Percentiles rank a stretch among this genome's conserved stretches.
Conservation (phyloP, 2,329 filamentous ascomycete genomes). For the Penicillium sp. region DNA sequence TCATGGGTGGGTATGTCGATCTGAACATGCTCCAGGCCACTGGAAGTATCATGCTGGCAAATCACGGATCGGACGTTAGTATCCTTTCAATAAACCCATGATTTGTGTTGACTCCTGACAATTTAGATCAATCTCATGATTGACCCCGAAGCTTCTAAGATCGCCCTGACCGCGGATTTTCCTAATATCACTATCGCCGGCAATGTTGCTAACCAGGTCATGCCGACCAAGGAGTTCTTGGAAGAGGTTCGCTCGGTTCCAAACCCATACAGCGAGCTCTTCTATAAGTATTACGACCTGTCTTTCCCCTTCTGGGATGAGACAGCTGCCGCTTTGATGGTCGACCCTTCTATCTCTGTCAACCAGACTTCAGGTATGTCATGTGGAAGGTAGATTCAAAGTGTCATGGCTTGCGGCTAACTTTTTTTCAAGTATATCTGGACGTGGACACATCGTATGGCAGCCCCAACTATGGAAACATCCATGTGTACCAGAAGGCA, state of each 20-base stretch:
- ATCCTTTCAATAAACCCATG: background rate
- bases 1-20: conserved; percentile 47
- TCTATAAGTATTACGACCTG: conserved; percentile 34
- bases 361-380: conserved; percentile 31
- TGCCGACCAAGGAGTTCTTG: conserved; percentile 32
- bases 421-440: conserved; percentile 17
- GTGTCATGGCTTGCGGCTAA: background rate
- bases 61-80: background rate
- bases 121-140: conserved; percentile 43
- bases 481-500: too few species aligned
- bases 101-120: background rate
- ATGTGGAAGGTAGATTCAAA: background rate
- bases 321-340: conserved; percentile 35
- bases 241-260: conserved; percentile 30
- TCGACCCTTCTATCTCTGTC: conserved; percentile 32
- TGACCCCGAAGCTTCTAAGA: conserved; percentile 45
- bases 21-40: conserved; percentile 31
- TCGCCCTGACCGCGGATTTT: conserved; percentile 43
- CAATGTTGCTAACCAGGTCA: conserved; percentile 44
- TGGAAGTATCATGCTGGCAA: conserved; percentile 10
- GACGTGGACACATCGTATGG: too few species aligned
- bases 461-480: too few species aligned
- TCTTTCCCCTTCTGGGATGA: conserved; percentile 42
- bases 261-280: conserved; percentile 34
- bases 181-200: conserved; percentile 41